Evolutionary conservation across 2,329 filamentous ascomycete species (phyloP), one percentile per base, ranked within the genome.

Genomic region (Lasiodiplodia hormozganensis): DNA sequence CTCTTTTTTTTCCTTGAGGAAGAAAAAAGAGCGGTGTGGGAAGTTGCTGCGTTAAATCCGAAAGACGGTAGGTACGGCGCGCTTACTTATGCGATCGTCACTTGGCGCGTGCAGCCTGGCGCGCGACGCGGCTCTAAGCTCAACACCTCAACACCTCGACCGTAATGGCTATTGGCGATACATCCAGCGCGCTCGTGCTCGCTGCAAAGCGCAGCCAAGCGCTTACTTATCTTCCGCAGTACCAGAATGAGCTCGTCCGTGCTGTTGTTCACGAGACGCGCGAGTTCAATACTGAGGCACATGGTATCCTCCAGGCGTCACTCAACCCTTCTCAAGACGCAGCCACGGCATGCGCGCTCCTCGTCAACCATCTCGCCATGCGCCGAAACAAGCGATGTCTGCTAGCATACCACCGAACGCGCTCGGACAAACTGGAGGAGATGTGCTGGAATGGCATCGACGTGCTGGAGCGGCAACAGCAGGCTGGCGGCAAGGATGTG

Each of bases 351-450:
- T 97, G 93, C 77, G 92, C 93, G 1, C 85, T 99, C 28, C 88
- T 99, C 25, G 94, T 98, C 70, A 92, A 97, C 78, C 95, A 99
- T 78, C 84, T 99, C 12, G 94, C 92, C 73, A 97, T 98, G 92
- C 90, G 96, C 60, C 88, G 96, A 67, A 97, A 99, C 80, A 99
- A 99, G 80, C 90, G 96, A 53, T 99, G 96, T 76, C 85, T 99
- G 23, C 87, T 99, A 7, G 94, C 95, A 4, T 99, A 99, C 77
- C 96, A 99, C 78, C 90, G 92, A 38, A 94, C 93, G 21, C 89
- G 96, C 62, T 92, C 92, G 2, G 92, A 97, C 77, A 97, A 96
- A 79, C 85, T 99, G 10, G 96, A 98, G 77, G 92, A 95, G 77
- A 90, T 97, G 76, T 95, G 94, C 70, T 99, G 96, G 96, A 91